phyloP scores from a whole-genome alignment of 1,284 basidiomycete species.

The Rhodotorula glutinis region DNA sequence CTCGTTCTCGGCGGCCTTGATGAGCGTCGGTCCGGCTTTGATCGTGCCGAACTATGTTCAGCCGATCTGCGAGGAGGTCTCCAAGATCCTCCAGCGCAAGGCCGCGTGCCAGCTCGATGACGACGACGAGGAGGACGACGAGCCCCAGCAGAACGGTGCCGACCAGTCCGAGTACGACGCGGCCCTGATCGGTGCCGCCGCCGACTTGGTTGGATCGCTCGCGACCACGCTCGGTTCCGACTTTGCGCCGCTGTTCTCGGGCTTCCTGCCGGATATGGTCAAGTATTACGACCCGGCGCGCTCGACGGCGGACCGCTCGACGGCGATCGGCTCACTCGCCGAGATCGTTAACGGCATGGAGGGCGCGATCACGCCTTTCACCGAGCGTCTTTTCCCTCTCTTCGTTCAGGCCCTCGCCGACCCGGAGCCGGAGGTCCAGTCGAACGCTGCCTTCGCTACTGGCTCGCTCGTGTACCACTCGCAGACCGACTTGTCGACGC shows the following conservation, averaged over 20 bases:
- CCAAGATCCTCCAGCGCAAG: constrained; percentile 85
- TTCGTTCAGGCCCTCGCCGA: constrained; percentile 81
- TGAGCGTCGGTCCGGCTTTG: constrained; percentile 43
- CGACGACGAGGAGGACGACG: constrained; percentile 88
- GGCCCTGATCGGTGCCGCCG: constrained; percentile 87
- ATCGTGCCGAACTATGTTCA: constrained; percentile 58
- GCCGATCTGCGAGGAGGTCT: constrained; percentile 70
- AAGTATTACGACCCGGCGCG: constrained; percentile 91
- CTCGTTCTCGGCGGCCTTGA: constrained; percentile 43
- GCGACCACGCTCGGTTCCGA: constrained; percentile 71
- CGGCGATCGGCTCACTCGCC: constrained; percentile 88
- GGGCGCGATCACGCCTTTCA: constrained; percentile 71
- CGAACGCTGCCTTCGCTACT: constrained; percentile 91
- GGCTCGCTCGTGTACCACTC: constrained; percentile 91
- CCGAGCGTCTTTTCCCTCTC: constrained; percentile 71
- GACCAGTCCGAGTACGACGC: constrained; percentile 93
- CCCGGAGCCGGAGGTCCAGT: constrained; percentile 84
- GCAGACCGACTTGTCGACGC: constrained; percentile 72
- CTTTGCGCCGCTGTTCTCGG: constrained; percentile 77
- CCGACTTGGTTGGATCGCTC: constrained; percentile 88
- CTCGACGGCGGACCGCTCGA: constrained; percentile 84
- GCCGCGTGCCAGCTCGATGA: constrained; percentile 95
- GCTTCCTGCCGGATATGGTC: constrained; percentile 83
- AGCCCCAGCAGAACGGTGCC: constrained; percentile 60
- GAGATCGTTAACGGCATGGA: constrained; percentile 96